Evolutionary conservation across 331 rosid genomes (phyloP).

Genomic region (Malus hybrid): DNA sequence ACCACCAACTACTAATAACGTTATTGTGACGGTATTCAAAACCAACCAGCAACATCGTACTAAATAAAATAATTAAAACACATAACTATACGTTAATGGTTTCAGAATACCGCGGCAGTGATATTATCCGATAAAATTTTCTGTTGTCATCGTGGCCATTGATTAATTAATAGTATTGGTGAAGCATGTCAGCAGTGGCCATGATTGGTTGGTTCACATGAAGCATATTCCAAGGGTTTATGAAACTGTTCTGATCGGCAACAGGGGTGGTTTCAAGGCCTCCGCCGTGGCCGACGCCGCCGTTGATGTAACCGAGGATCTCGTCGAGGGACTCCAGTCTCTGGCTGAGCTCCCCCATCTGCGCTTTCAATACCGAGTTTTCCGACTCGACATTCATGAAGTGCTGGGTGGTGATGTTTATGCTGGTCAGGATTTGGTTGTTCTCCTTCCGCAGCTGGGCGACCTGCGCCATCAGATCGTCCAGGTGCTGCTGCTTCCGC

Average conservation of each 20-base stretch:
- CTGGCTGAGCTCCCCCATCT: slow-evolving; percentile 49
- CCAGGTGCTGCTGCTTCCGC: slow-evolving; percentile 61
- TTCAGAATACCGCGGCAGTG: no score
- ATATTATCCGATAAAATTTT: no score
- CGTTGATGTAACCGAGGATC: slow-evolving; percentile 36
- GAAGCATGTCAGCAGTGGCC: slow-evolving; percentile 50
- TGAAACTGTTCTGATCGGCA: slow-evolving; percentile 17
- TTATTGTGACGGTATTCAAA: not conserved
- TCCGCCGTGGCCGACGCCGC: not conserved
- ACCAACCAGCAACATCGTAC: no score
- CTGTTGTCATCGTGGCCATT: not conserved
- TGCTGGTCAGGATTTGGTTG: slow-evolving; percentile 23
- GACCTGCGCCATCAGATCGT: slow-evolving; percentile 40
- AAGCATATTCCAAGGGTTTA: slow-evolving; percentile 37
- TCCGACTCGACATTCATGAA: slow-evolving; percentile 39
- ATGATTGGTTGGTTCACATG: slow-evolving; percentile 52
- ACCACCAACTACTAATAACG: not conserved
- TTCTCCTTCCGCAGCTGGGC: slow-evolving; percentile 34
- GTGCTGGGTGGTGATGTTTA: slow-evolving; percentile 36
- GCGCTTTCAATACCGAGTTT: slow-evolving; percentile 50
- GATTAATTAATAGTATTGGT: slow-evolving; percentile 19
- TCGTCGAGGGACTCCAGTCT: slow-evolving; percentile 53
- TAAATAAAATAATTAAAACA: no score
- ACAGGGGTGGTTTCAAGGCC: not conserved
- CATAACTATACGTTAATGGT: no score